Conservation (phyloP, 2,329 filamentous ascomycete species). For the Xylaria sp. region DNA sequence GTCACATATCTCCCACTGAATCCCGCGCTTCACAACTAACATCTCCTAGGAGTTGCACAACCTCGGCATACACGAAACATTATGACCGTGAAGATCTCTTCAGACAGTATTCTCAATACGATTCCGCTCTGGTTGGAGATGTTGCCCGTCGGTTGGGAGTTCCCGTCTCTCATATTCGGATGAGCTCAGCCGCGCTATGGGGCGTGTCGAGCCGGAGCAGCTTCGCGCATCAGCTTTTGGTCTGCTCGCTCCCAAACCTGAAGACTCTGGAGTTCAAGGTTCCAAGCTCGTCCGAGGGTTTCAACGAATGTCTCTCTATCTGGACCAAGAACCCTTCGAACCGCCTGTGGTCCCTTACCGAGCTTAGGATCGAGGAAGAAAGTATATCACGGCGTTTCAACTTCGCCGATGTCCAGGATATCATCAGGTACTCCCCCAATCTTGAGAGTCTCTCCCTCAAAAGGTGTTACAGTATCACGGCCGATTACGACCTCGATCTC, state of each 20-base stretch:
- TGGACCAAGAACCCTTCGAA: slow-evolving; percentile 29
- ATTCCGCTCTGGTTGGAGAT: slow-evolving; percentile 29
- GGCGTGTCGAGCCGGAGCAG: slow-evolving; percentile 26
- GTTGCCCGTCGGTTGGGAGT: slow-evolving; percentile 29
- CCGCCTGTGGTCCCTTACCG: slow-evolving; percentile 28
- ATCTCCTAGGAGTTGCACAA: slow-evolving; percentile 28
- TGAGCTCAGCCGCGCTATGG: slow-evolving; percentile 30
- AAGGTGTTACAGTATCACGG: slow-evolving; percentile 29
- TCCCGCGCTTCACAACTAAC: slow-evolving; percentile 12
- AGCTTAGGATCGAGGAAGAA: slow-evolving; percentile 29
- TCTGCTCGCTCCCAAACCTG: slow-evolving; percentile 29
- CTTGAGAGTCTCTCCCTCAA: slow-evolving; percentile 28
- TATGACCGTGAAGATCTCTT: slow-evolving; percentile 33
- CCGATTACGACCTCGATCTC: slow-evolving; percentile 29
- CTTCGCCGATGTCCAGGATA: slow-evolving; percentile 30
- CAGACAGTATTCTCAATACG: slow-evolving; percentile 29
- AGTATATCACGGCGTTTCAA: slow-evolving; percentile 30
- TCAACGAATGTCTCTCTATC: slow-evolving; percentile 31
- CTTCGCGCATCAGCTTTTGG: slow-evolving; percentile 29
- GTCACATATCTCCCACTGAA: neutral
- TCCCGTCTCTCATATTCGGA: slow-evolving; percentile 29
- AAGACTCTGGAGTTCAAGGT: slow-evolving; percentile 27
- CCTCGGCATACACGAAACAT: slow-evolving; percentile 30
- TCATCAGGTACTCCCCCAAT: slow-evolving; percentile 29
- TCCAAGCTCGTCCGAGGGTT: slow-evolving; percentile 26